Base-by-base conservation (phyloP, 2,329 filamentous ascomycete species). In the Xylaria sp. region DNA sequence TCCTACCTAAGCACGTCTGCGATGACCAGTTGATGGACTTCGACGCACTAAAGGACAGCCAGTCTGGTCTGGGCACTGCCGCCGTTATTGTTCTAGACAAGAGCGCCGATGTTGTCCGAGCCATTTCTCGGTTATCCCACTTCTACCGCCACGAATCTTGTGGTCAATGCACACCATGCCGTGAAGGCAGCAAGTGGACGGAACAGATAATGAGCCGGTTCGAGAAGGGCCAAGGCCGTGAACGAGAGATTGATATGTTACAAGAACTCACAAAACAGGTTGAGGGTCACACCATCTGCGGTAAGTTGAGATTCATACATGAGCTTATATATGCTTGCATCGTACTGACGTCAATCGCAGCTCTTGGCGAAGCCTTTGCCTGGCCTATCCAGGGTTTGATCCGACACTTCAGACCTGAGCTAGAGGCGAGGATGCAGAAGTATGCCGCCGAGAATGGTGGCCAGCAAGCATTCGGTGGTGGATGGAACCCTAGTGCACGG, bases 71-170 rank as follows among this genome's bases (percentile, higher is more conserved):
- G 15, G 96, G 96, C 75, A 99, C 96, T 6, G 96, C 96, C 4
- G 96, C 96, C 67, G 95, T 99, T 74, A 97, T 99, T 78, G 96
- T 99, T 81, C 97, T 99, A 93, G 96, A 99, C 84, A 97, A 98
- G 88, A 95, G 92, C 78, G 93, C 96, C 72, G 96, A 99, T 80
- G 92, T 99, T 61, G 94, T 99, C 74, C 92, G 95, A 73, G 93
- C 93, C 79, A 98, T 99, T 79, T 91, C 93, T 72, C 91, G 96
- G 76, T 89, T 99, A 76, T 93, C 92, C 77, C 93, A 95, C 81
- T 99, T 99, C 86, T 99, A 99, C 87, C 92, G 94, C 83, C 96
- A 99, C 85, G 96, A 99, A 86, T 94, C 91, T 74, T 99, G 96
- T 82, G 96, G 96, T 69, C 96, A 99, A 85, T 99, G 96, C 86